Base-by-base conservation (phyloP, 2,329 filamentous ascomycete species). In the Graphilbum fragrans region DNA sequence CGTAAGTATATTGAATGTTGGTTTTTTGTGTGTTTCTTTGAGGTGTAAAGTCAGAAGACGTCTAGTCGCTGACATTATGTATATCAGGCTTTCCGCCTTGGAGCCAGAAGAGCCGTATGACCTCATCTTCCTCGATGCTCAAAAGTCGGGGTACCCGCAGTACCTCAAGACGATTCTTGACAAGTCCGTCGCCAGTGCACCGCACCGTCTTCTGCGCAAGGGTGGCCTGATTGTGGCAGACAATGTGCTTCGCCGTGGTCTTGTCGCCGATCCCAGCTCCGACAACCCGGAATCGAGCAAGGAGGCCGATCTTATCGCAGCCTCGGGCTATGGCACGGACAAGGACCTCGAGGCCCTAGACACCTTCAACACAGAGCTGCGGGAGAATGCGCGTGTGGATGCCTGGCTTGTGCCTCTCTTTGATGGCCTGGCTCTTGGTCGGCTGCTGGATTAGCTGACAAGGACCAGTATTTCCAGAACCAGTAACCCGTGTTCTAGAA, bases 191-290 rank as follows among this genome's bases (percentile, higher is more conserved):
- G 60, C 67, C 2, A 60, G 58, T 3, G 46, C 48, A 6, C 17
- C 51, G 3, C 50, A 47, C 14, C 62, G 68, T 7, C 59, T 76
- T 21, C 59, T 76, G 32, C 60, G 64, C 1, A 53, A 60, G 9
- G 68, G 65, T 8, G 70, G 68, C 0, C 55, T 74, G 42, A 67
- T 76, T 45, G 56, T 74, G 14, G 70, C 67, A 1, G 72, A 76
- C 52, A 76, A 76, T 43, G 62, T 70, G 34, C 59, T 77, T 21
- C 65, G 65, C 3, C 55, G 58, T 7, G 70, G 63, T 7, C 55
- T 70, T 12, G 65, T 74, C 4, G 69, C 65, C 32, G 60, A 67
- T 27, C 35, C 44, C 9, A 55, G 52, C 19, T 37, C 47, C 5
- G 47, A 48, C 6, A 63, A 64, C 43, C 61, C 60, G 16, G 37